phyloP scores from a whole-genome alignment of 1,284 basidiomycete genomes.

The Laetiporus sulphureus region DNA sequence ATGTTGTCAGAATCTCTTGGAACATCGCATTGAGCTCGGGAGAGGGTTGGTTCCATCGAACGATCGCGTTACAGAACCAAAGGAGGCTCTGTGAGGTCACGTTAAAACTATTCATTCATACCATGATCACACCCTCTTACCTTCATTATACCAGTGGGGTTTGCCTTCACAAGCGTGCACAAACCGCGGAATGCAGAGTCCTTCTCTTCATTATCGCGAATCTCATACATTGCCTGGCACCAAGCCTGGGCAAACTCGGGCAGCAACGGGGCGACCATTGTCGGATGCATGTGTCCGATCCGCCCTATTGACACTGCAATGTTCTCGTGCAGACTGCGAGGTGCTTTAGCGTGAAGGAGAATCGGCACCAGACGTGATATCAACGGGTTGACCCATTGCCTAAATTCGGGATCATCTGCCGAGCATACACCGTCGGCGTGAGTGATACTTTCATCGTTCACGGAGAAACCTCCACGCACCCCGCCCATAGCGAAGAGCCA shows the following conservation, averaged over 20 bases:
- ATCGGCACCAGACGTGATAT: slow-evolving; percentile 91
- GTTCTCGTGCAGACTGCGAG: slow-evolving; percentile 94
- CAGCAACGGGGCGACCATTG: slow-evolving; percentile 84
- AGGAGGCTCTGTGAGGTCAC: slow-evolving; percentile 83
- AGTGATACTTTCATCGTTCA: no score
- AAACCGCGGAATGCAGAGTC: slow-evolving; percentile 99
- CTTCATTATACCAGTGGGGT: slow-evolving; percentile 87
- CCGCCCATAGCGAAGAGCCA: slow-evolving; percentile 81
- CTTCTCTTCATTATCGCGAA: slow-evolving; percentile 99
- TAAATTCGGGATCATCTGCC: slow-evolving; percentile 79
- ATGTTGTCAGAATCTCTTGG: slow-evolving; percentile 74
- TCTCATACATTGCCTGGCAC: slow-evolving; percentile 97
- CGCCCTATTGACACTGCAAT: slow-evolving; percentile 99
- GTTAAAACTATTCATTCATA: no score
- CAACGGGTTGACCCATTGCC: slow-evolving; percentile 83
- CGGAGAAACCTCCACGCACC: slow-evolving; percentile 40
- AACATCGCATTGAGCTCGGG: slow-evolving; percentile 89
- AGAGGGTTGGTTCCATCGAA: slow-evolving; percentile 88
- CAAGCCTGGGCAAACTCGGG: slow-evolving; percentile 91
- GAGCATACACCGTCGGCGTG: slow-evolving; percentile 2
- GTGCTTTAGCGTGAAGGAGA: slow-evolving; percentile 85
- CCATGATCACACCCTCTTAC: slow-evolving; percentile 34
- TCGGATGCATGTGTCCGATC: slow-evolving; percentile 89
- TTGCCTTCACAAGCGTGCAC: slow-evolving; percentile 92
- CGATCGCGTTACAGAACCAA: slow-evolving; percentile 97